These are phyloP conservation scores for Podospora anserina DNA, from an alignment of 495 filamentous ascomycete species.

Conservation along the genomic window DNA sequence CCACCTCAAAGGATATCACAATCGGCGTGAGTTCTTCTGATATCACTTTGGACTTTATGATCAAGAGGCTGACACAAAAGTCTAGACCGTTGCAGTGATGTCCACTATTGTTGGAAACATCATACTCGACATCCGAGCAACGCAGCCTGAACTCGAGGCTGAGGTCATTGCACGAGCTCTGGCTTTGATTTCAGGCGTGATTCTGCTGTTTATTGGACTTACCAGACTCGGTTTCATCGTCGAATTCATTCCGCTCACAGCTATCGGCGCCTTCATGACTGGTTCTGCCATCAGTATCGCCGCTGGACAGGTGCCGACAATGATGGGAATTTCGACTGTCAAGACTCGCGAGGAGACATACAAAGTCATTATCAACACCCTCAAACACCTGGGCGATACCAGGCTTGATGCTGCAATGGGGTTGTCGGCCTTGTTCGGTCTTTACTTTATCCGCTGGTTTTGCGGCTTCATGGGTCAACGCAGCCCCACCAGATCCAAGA, in stretches of 20 bases:
- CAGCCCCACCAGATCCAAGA: conserved; percentile 38
- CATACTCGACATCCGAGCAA: conserved; percentile 52
- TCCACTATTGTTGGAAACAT: conserved; percentile 83
- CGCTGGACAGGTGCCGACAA: conserved; percentile 47
- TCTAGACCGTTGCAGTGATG: conserved; percentile 90
- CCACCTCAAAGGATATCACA: conserved; percentile 66
- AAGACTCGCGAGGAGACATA: conserved; percentile 51
- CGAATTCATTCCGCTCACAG: conserved; percentile 52
- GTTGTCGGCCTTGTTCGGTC: conserved; percentile 46
- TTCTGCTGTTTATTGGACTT: conserved; percentile 50
- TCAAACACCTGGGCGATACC: conserved; percentile 44
- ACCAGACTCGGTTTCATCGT: conserved; percentile 49
- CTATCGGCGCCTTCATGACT: conserved; percentile 55
- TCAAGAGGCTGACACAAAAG: not conserved
- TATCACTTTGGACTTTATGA: not conserved
- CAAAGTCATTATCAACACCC: conserved; percentile 51
- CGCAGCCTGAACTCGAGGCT: conserved; percentile 36
- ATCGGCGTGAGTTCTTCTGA: conserved; percentile 54
- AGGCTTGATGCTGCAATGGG: conserved; percentile 54
- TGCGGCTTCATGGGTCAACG: conserved; percentile 43
- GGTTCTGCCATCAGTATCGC: conserved; percentile 53
- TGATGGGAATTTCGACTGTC: conserved; percentile 48
- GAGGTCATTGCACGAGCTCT: conserved; percentile 45
- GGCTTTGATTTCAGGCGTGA: conserved; percentile 45
- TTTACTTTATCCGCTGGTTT: conserved; percentile 48